Percentiles rank a stretch among this genome's conserved stretches.
phyloP scores from a whole-genome alignment of 2,329 filamentous ascomycete species.

The Thielaviopsis cerberus region DNA sequence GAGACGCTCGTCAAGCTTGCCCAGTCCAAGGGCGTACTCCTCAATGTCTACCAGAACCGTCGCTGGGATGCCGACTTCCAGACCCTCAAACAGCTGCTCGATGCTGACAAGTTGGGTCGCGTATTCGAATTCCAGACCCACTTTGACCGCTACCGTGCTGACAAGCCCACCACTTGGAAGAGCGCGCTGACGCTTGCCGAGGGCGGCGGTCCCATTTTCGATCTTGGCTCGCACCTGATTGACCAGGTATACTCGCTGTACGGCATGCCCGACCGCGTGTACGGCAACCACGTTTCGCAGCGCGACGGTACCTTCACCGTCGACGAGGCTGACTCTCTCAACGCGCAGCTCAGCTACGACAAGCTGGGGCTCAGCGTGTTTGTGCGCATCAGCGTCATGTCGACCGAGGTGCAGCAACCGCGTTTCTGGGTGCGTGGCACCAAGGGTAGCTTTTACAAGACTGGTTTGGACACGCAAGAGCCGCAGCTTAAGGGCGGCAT shows the following conservation, averaged over 20 bases:
- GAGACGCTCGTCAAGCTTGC: constrained; percentile 40
- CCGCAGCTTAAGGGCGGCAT: constrained; percentile 49
- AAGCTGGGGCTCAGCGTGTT: constrained; percentile 41
- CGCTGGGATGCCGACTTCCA: constrained; percentile 63
- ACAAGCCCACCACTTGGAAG: constrained; percentile 48
- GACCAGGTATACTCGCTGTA: constrained; percentile 58
- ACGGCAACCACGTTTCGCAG: constrained; percentile 49
- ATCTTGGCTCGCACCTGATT: constrained; percentile 57
- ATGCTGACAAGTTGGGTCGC: constrained; percentile 43
- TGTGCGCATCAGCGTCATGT: constrained; percentile 52
- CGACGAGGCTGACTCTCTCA: constrained; percentile 37
- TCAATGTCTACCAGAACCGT: constrained; percentile 60
- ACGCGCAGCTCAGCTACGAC: constrained; percentile 47
- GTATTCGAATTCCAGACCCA: constrained; percentile 62
- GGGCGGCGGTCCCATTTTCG: constrained; percentile 52
- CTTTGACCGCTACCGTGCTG: constrained; percentile 55
- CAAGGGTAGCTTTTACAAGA: constrained; percentile 58
- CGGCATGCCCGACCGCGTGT: constrained; percentile 48
- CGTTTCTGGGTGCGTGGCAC: constrained; percentile 62
- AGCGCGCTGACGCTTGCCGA: constrained; percentile 35
- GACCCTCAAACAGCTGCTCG: constrained; percentile 45
- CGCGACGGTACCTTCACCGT: constrained; percentile 28
- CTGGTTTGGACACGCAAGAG: constrained; percentile 54
- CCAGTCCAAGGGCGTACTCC: constrained; percentile 28
- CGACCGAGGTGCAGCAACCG: constrained; percentile 48